Percentiles rank a stretch among this genome's conserved stretches.
These are phyloP conservation scores for Castanea mollissima DNA, from an alignment of 306 rosid species.

Conservation along the genomic window DNA sequence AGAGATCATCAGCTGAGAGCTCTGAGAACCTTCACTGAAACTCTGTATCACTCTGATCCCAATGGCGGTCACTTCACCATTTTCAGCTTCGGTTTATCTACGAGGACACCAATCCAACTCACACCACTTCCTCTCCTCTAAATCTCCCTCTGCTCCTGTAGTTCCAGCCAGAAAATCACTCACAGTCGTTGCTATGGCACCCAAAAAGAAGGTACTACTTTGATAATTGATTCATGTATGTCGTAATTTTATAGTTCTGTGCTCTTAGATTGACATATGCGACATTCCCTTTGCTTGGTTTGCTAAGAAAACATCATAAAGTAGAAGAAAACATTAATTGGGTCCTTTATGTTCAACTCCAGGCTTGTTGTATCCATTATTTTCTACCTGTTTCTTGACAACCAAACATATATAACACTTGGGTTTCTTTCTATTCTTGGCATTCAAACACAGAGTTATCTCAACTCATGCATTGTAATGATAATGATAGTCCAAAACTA, in stretches of 20 bases:
- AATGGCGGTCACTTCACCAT: constrained; percentile 61
- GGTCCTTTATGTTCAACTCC: neutral
- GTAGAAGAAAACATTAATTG: neutral
- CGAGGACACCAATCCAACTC: constrained; percentile 26
- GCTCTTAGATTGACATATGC: neutral
- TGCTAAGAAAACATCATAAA: neutral
- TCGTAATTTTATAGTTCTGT: neutral
- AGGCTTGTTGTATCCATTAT: no score
- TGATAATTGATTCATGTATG: neutral
- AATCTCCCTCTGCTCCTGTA: constrained; percentile 17
- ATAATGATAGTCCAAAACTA: neutral
- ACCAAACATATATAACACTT: no score
- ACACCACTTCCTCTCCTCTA: constrained; percentile 26
- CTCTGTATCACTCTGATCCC: neutral
- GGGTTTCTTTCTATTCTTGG: neutral
- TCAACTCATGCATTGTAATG: no score
- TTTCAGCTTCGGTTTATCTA: constrained; percentile 42
- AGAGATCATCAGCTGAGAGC: neutral
- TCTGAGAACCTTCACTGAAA: neutral
- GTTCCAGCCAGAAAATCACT: constrained; percentile 33
- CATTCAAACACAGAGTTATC: neutral
- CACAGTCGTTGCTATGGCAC: constrained; percentile 67
- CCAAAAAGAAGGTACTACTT: constrained; percentile 61
- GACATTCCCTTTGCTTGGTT: constrained; percentile 2
- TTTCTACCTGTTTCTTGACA: no score